Percentiles rank a stretch among this genome's conserved stretches.
Evolutionary conservation across 2,329 filamentous ascomycete genomes (phyloP).

Genomic region (Stachybotrys chlorohalonatus): DNA sequence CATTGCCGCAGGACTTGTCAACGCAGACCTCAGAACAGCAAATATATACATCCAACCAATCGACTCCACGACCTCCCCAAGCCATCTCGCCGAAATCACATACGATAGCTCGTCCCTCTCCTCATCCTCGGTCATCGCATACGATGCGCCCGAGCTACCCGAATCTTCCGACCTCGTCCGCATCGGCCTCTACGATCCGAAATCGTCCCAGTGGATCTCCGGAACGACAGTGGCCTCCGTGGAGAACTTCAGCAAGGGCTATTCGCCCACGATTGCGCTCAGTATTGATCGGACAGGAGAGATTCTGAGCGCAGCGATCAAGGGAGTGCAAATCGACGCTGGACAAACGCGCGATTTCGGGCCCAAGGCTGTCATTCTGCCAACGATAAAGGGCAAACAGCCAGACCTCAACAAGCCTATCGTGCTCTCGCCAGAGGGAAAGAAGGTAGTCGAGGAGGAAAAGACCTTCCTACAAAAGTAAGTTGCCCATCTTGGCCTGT

Average conservation of each 20-base stretch:
- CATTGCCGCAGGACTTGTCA: constrained; percentile 29
- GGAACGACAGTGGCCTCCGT: constrained; percentile 46
- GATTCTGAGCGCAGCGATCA: constrained; percentile 40
- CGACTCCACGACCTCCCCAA: constrained; percentile 21
- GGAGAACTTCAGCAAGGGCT: constrained; percentile 53
- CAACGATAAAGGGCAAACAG: constrained; percentile 39
- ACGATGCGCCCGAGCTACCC: constrained; percentile 46
- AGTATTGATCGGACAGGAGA: constrained; percentile 35
- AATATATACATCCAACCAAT: constrained; percentile 48
- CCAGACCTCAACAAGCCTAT: constrained; percentile 56
- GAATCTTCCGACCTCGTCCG: constrained; percentile 40
- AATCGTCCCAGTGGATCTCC: constrained; percentile 37
- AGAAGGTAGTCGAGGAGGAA: constrained; percentile 47
- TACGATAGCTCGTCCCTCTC: constrained; percentile 39
- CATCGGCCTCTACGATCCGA: constrained; percentile 46
- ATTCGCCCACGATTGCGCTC: constrained; percentile 46
- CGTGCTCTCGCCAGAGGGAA: constrained; percentile 51
- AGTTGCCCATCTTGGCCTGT: constrained; percentile 14
- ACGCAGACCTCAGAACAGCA: constrained; percentile 32
- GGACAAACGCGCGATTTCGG: constrained; percentile 58
- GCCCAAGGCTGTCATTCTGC: constrained; percentile 44
- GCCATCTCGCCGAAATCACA: constrained; percentile 45
- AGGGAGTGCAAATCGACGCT: constrained; percentile 52
- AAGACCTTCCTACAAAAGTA: constrained; percentile 62
- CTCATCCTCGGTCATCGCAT: constrained; percentile 40